Evolutionary conservation across 257 asterid genomes (phyloP).

Genomic region (Penstemon newberryi): DNA sequence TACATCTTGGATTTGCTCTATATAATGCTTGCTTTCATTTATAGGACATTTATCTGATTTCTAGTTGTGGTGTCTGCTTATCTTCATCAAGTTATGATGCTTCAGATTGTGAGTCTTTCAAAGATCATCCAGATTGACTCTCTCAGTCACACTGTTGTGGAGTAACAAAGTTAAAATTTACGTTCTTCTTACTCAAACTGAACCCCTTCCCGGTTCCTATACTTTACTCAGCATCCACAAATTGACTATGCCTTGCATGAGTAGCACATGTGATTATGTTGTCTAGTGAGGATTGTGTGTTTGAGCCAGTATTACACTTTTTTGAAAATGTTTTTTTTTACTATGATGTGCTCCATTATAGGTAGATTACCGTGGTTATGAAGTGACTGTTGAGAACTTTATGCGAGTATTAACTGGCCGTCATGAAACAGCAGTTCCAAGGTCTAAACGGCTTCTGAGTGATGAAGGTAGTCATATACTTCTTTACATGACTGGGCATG

Average conservation of each 20-base stretch:
- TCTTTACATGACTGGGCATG: constrained; percentile 97
- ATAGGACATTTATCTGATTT: too few relatives aligned
- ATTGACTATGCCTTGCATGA: not conserved
- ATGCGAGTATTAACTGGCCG: constrained; percentile 88
- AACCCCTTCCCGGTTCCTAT: not conserved
- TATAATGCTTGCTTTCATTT: too few relatives aligned
- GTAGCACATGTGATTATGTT: not conserved
- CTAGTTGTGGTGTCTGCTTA: too few relatives aligned
- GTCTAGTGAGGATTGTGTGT: constrained; percentile 18
- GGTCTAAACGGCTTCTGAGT: constrained; percentile 95
- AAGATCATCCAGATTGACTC: too few relatives aligned
- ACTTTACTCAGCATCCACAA: not conserved
- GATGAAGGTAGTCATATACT: constrained; percentile 99
- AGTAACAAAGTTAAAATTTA: too few relatives aligned
- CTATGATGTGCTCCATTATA: constrained; percentile 39
- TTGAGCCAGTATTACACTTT: constrained; percentile 1
- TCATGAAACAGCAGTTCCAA: constrained; percentile 88
- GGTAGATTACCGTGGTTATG: constrained; percentile 99
- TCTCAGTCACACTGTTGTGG: too few relatives aligned
- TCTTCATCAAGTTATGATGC: too few relatives aligned
- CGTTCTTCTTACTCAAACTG: too few relatives aligned
- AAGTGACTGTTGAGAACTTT: constrained; percentile 92
- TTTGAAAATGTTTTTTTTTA: constrained; percentile 28
- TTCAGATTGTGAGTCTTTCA: too few relatives aligned
- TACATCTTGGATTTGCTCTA: too few relatives aligned